Evolutionary conservation across 495 filamentous ascomycete genomes (phyloP).

Genomic region (Xylaria sp.): DNA sequence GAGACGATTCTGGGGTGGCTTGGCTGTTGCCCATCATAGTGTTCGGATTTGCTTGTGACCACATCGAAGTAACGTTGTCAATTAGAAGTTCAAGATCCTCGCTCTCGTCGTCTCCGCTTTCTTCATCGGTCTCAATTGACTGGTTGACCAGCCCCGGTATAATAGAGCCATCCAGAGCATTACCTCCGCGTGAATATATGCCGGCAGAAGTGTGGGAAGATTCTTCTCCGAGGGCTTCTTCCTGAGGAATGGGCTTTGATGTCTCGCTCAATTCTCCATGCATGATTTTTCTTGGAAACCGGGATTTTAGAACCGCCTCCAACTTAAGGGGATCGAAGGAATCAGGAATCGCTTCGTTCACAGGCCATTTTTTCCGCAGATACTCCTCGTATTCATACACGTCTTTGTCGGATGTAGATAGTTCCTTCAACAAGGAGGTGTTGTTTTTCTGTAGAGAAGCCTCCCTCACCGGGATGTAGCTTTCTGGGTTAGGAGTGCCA

Average conservation of each 20-base stretch:
- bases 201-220: too few relatives aligned
- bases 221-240: background rate
- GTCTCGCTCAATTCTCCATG: background rate
- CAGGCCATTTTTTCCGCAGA: conserved; percentile 32
- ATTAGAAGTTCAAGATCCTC: background rate
- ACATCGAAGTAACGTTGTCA: background rate
- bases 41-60: background rate
- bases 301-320: conserved; percentile 18
- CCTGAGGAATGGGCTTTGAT: background rate
- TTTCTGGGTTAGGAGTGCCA: background rate
- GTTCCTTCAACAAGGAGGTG: background rate
- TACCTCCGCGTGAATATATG: background rate
- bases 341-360: conserved; percentile 28
- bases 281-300: background rate
- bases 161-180: background rate
- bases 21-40: background rate
- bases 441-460: background rate
- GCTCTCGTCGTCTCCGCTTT: conserved; percentile 19
- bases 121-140: conserved; percentile 26
- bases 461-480: background rate
- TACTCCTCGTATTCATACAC: conserved; percentile 22
- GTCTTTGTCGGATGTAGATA: conserved; percentile 13
- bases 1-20: conserved; percentile 1
- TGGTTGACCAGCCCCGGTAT: background rate
- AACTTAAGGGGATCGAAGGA: conserved; percentile 31